phyloP scores from a whole-genome alignment of 768 basidiomycete species.

The Ramaria rubella region DNA sequence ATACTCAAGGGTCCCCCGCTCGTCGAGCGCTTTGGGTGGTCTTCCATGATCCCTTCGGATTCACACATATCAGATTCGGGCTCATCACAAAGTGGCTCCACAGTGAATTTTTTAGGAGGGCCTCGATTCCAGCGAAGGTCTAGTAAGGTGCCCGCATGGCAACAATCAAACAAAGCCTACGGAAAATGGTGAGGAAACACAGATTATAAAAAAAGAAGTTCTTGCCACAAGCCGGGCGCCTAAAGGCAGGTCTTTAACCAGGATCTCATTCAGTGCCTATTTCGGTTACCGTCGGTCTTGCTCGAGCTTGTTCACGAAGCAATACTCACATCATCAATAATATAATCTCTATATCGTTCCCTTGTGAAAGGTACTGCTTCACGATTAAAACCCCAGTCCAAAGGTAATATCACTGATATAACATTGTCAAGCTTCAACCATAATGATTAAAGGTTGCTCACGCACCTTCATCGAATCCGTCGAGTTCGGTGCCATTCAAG shows the following conservation, averaged over 20 bases:
- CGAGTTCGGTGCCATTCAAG: conserved; percentile 2
- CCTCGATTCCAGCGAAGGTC: neutral
- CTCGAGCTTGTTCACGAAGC: neutral
- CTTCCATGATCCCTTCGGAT: neutral
- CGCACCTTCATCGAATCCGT: conserved; percentile 6
- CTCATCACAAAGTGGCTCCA: neutral
- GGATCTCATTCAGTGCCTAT: conserved; percentile 5
- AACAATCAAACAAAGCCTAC: conserved; percentile 10
- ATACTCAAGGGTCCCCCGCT: neutral
- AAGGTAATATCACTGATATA: neutral
- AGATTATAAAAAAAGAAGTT: neutral
- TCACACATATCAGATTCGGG: neutral
- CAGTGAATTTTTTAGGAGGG: neutral
- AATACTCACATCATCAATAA: conserved; percentile 7
- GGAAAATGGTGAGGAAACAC: no score
- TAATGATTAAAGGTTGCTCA: neutral
- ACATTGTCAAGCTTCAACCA: no score
- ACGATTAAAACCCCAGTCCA: neutral
- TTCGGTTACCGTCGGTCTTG: neutral
- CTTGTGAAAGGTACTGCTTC: neutral
- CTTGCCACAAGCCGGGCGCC: conserved; percentile 2
- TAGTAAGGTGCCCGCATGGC: conserved; percentile 9
- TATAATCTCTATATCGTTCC: neutral
- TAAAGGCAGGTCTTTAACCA: neutral
- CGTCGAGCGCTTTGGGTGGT: neutral